These are phyloP conservation scores for Triangularia verruculosa DNA, from an alignment of 2,329 filamentous ascomycete genomes.

Conservation along the genomic window DNA sequence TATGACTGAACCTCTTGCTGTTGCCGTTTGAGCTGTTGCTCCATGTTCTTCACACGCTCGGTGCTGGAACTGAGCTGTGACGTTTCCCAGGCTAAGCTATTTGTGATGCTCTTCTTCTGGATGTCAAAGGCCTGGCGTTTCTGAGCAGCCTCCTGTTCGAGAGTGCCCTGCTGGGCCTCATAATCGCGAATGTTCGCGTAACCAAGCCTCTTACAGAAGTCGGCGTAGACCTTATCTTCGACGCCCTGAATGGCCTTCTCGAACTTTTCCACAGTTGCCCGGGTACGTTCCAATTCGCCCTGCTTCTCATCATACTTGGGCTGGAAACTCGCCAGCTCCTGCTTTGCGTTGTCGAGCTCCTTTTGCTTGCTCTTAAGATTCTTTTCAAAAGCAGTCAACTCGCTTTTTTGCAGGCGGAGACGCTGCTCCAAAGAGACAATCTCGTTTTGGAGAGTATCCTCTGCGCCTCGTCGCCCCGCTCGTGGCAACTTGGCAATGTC, in stretches of 20 bases:
- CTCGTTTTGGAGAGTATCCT: conserved; percentile 78
- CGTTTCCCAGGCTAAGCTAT: conserved; percentile 56
- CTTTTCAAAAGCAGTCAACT: conserved; percentile 73
- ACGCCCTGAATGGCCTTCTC: conserved; percentile 68
- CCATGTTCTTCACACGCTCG: conserved; percentile 65
- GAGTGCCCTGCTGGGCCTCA: conserved; percentile 85
- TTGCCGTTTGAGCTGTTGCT: conserved; percentile 64
- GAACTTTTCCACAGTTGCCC: conserved; percentile 50
- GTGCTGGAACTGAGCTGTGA: conserved; percentile 56
- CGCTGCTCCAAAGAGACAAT: conserved; percentile 76
- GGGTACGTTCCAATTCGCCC: conserved; percentile 60
- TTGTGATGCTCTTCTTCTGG: conserved; percentile 73
- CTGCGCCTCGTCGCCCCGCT: conserved; percentile 68
- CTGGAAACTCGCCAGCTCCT: conserved; percentile 70
- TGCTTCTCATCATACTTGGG: conserved; percentile 76
- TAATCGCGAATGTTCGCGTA: conserved; percentile 91
- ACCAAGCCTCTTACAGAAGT: conserved; percentile 82
- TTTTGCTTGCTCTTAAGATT: conserved; percentile 83
- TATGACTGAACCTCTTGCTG: conserved; percentile 68
- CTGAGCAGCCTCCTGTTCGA: conserved; percentile 85
- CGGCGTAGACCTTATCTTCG: conserved; percentile 82
- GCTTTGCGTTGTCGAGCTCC: conserved; percentile 70
- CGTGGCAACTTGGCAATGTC: conserved; percentile 80
- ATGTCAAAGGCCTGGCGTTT: conserved; percentile 83
- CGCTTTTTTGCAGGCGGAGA: conserved; percentile 67